A percentile compares a stretch with the other conserved stretches of the same genome.
Conservation (phyloP, 352 stramenopile species). For the Paralagenidium karlingii region DNA sequence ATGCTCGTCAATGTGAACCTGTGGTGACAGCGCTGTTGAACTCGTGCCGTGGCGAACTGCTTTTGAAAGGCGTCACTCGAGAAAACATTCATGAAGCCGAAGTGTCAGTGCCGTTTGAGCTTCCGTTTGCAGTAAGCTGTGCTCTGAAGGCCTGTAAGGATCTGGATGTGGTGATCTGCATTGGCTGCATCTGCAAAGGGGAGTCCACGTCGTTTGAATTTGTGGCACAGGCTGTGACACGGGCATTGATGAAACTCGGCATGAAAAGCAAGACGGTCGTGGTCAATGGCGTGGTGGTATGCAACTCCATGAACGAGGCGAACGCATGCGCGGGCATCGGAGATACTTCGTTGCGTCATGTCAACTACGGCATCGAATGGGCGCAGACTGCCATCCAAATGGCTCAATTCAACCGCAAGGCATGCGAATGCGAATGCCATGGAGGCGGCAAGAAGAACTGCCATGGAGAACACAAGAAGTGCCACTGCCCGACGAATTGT, state of each 20-base stretch:
- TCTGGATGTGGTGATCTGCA: constrained; percentile 10
- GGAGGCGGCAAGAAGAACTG: neutral
- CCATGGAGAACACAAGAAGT: too few species aligned
- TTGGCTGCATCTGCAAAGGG: constrained; percentile 10
- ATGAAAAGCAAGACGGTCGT: constrained; percentile 14
- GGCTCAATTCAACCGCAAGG: constrained; percentile 70
- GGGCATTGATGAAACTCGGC: constrained; percentile 13
- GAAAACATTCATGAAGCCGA: constrained; percentile 14
- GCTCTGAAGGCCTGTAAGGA: constrained; percentile 5
- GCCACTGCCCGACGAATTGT: too few species aligned
- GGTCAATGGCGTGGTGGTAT: constrained; percentile 14
- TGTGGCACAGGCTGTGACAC: constrained; percentile 13
- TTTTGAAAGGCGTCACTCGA: constrained; percentile 15
- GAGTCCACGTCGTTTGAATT: constrained; percentile 13
- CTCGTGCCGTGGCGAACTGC: constrained; percentile 15
- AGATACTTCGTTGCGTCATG: constrained; percentile 7
- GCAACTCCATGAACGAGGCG: constrained; percentile 8
- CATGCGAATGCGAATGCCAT: constrained; percentile 14
- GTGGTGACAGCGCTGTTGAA: constrained; percentile 14
- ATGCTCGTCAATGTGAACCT: constrained; percentile 10
- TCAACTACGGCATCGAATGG: constrained; percentile 50
- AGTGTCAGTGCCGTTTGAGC: constrained; percentile 17
- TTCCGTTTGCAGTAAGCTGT: constrained; percentile 17
- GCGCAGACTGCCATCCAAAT: constrained; percentile 89
- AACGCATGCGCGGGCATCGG: constrained; percentile 7